Evolutionary conservation across 768 basidiomycete species (phyloP).

Genomic region (Rhizopogon rudus): DNA sequence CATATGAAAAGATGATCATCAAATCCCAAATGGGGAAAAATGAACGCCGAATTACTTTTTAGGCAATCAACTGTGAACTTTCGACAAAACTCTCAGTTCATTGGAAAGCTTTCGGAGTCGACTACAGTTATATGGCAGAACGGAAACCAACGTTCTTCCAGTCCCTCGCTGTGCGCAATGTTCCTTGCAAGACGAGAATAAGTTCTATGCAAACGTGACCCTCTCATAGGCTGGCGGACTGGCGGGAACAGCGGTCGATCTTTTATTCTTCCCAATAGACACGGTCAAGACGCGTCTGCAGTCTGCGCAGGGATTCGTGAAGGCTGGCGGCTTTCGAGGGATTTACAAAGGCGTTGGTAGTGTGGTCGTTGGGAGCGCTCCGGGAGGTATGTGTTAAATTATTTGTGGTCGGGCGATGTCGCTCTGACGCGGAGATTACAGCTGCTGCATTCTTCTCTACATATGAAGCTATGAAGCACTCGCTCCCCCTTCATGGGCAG

Average conservation of each 20-base stretch:
- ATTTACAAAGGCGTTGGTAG: conserved; percentile 94
- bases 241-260: conserved; percentile 92
- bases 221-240: conserved; percentile 69
- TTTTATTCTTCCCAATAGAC: conserved; percentile 95
- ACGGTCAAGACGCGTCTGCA: conserved; percentile 96
- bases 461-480: conserved; percentile 84
- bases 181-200: conserved; percentile 8
- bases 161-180: conserved; percentile 39
- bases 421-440: conserved; percentile 27
- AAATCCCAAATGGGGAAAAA: background rate
- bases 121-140: background rate
- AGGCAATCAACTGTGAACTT: background rate
- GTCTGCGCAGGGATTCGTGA: conserved; percentile 77
- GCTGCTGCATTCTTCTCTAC: conserved; percentile 94
- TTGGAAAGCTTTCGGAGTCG: too few species aligned
- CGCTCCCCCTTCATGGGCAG: conserved; percentile 55
- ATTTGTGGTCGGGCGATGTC: background rate
- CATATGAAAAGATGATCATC: too few species aligned
- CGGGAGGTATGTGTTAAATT: conserved; percentile 64
- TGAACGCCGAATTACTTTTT: background rate
- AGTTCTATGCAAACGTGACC: conserved; percentile 7
- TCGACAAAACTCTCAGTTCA: background rate
- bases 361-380: conserved; percentile 91
- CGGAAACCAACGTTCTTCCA: conserved; percentile 39
- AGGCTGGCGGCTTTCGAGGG: conserved; percentile 83